Evolutionary conservation across 1,139 yeast genomes (phyloP), one percentile per base, ranked within the genome.

Genomic region (Blastobotrys aristatus): DNA sequence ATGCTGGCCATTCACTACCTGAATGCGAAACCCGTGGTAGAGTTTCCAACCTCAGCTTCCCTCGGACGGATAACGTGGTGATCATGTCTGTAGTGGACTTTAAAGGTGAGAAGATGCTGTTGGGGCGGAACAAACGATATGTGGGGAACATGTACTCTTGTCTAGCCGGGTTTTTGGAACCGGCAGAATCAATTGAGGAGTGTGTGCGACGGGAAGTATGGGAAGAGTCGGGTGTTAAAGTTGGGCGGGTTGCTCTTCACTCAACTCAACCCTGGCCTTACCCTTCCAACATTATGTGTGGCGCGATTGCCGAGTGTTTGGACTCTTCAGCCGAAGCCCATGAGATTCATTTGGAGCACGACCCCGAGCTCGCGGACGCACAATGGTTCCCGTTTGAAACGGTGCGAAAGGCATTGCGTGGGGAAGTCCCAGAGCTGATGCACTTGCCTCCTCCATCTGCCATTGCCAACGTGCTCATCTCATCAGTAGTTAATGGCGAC

Each of bases 181-280:
- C 97, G 0, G 85, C 90, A 21, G 98, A 90, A 67, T 80, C 95
- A 0, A 80, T 90, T 24, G 97, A 90, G 65, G 83, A 81, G 40
- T 94, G 96, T 13, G 86, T 94, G 30, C 74, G 82, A 44, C 72
- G 98, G 53, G 98, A 90, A 64, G 84, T 86, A 33, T 89, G 95
- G 89, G 98, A 90, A 65, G 98, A 90, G 65, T 82, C 97, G 2
- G 98, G 98, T 3, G 86, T 88, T 31, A 74, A 69, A 39, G 80
- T 85, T 45, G 71, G 76, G 33, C 60, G 70, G 2, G 83, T 89
- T 31, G 66, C 71, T 44, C 74, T 89, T 44, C 69, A 82, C 27
- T 73, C 80, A 61, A 78, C 92, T 7, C 97, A 89, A 65, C 96
- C 97, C 5, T 89, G 97, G 97, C 98, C 97, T 21, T 90, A 81